Base-by-base conservation (phyloP, 75 land plant genomes). In the Chamaecyparis obtusa region DNA sequence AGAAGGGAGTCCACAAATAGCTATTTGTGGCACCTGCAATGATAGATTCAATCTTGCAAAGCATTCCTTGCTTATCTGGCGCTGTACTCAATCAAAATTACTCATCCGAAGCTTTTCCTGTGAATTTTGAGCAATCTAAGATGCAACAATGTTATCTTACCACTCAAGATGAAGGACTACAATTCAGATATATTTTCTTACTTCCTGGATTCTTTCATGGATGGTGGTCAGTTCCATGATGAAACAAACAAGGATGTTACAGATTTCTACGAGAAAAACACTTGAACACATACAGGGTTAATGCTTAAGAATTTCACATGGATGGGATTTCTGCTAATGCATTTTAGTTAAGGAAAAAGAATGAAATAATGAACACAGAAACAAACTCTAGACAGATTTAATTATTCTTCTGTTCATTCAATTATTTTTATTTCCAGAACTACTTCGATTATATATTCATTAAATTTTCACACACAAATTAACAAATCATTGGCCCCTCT, bases 121-220 rank as follows among this genome's bases (percentile, higher is more conserved):
- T 27, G 30, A 80, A 80, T 24, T 44, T 44, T 44, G 35, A 11
- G 13, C 35, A 71, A 71, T 71, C 33, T 71, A 13, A 71, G 35
- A 80, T 43, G 30, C 83, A 80, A 80, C 49, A 44, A 24, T 44
- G 44, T 41, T 48, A 35, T 33, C 24, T 24, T 24, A 9, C 8
- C 46, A 7, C 83, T 16, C 11, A 7, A 9, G n/a, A 5, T 27
- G 11, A 48, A 43, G 44, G 83, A 80, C 24, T 39, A 44, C 2
- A 39, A 79, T 79, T 79, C 82, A 39, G 48, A 79, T 44, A 80
- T 44, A 80, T 44, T 80, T 48, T 80, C 83, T 39, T 80, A 44
- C n/a, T 44, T 80, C 44, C 49, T 80, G 46, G 49, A 80, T 24
- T 80, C 83, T 9, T 80, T 80, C n/a, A 44, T 24, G n/a, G 46